phyloP scores from a whole-genome alignment of 345 rosid genomes.

The Lenwebbia sp. region DNA sequence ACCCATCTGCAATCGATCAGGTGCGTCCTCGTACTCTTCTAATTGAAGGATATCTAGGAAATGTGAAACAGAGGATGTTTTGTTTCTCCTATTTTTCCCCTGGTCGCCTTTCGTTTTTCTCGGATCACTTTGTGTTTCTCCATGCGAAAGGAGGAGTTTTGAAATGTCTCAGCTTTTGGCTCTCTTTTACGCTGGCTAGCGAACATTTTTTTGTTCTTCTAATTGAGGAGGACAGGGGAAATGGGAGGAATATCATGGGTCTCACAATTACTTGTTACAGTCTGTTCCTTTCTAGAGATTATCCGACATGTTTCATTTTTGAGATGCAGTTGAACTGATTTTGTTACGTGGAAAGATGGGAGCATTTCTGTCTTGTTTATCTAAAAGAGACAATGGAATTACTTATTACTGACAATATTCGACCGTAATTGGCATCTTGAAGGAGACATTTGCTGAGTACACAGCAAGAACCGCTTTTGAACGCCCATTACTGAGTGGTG shows the following conservation, averaged over 20 bases:
- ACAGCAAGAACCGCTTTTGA: constrained; percentile 94
- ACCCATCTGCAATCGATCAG: constrained; percentile 98
- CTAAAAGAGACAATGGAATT: not conserved
- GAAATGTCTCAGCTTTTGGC: not conserved
- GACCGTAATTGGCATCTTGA: not conserved
- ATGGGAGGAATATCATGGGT: not conserved
- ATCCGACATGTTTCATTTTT: not conserved
- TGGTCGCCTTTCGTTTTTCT: not conserved
- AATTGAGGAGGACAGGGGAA: not conserved
- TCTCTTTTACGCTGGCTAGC: not conserved
- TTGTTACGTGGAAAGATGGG: not conserved
- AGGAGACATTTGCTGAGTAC: constrained; percentile 97
- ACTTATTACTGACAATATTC: not conserved
- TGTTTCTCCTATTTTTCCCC: not conserved
- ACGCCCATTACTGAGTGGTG: constrained; percentile 90
- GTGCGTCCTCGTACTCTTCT: constrained; percentile 19
- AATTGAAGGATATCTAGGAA: not conserved
- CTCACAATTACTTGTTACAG: not conserved
- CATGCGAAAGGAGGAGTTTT: not conserved
- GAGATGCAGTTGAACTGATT: not conserved
- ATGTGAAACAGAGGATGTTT: not conserved
- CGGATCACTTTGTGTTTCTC: not conserved
- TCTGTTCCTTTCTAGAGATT: not conserved
- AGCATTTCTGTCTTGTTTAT: not conserved
- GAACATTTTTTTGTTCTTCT: not conserved